phyloP scores from a whole-genome alignment of 352 stramenopile genomes.

The Globisporangium abappressorium region DNA sequence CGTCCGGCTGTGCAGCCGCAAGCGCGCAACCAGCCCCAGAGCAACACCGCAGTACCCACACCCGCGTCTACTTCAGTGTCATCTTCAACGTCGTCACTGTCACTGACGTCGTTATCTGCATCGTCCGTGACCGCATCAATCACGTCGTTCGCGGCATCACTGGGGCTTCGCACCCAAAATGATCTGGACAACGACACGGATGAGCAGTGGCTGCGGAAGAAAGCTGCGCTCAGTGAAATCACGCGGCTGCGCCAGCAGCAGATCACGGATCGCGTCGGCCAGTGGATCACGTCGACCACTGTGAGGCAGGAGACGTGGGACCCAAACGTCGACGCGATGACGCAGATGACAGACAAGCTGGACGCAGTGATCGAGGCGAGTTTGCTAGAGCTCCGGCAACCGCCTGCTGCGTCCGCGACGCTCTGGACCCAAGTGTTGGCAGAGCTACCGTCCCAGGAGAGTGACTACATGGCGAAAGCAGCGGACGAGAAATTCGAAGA shows the following conservation, averaged over 20 bases:
- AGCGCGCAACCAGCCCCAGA: constrained; percentile 6
- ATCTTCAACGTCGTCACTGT: constrained; percentile 5
- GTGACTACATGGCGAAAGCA: constrained; percentile 47
- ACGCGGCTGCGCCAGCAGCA: constrained; percentile 12
- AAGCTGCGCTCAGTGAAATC: constrained; percentile 11
- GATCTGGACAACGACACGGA: constrained; percentile 7
- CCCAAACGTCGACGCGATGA: constrained; percentile 6
- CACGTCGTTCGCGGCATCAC: constrained; percentile 9
- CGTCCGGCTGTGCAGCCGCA: constrained; percentile 1
- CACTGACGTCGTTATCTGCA: constrained; percentile 2
- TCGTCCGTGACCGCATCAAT: constrained; percentile 1
- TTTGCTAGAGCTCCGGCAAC: constrained; percentile 21
- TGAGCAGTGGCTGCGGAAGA: constrained; percentile 11
- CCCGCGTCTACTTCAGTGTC: not conserved
- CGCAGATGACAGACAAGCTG: constrained; percentile 44
- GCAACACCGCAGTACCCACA: not conserved
- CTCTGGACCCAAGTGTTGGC: constrained; percentile 42
- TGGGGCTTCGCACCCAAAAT: constrained; percentile 8
- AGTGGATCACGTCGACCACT: not conserved
- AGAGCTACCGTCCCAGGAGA: constrained; percentile 38
- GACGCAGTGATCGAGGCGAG: constrained; percentile 38
- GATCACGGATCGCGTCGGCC: constrained; percentile 24
- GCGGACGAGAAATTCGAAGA: constrained; percentile 60
- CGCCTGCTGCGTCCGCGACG: constrained; percentile 4
- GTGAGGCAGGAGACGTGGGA: constrained; percentile 7